Evolutionary conservation across 257 asterid genomes (phyloP).

Genomic region (Salvia rosmarinus): DNA sequence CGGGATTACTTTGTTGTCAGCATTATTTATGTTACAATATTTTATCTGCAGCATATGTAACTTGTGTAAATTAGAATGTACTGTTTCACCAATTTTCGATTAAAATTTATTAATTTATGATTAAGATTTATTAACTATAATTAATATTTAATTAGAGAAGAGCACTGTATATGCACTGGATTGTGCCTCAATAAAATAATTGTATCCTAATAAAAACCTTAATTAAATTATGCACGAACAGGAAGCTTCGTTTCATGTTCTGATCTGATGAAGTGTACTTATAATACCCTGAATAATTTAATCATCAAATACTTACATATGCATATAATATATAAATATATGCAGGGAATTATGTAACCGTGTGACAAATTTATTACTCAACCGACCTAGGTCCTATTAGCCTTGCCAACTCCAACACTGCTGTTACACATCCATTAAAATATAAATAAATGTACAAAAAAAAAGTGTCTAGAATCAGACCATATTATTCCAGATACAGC

Average conservation of each 20-base stretch:
- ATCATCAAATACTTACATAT: background rate
- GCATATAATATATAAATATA: background rate
- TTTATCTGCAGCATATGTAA: too few species aligned
- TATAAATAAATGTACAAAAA: background rate
- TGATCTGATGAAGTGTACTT: background rate
- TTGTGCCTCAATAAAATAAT: background rate
- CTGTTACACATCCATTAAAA: background rate
- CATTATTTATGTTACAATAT: background rate
- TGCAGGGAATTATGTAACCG: constrained; percentile 14
- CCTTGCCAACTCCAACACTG: constrained; percentile 37
- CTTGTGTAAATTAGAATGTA: too few species aligned
- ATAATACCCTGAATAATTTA: background rate
- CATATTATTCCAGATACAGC: constrained; percentile 31
- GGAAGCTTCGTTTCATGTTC: constrained; percentile 2
- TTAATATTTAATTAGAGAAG: too few species aligned
- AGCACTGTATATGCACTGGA: too few species aligned
- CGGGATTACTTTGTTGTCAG: background rate
- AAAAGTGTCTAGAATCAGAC: constrained; percentile 32
- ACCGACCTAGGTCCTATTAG: constrained; percentile 36
- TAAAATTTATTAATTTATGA: too few species aligned
- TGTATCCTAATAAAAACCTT: background rate
- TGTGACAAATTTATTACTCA: constrained; percentile 5
- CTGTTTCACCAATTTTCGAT: too few species aligned
- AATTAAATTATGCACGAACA: background rate
- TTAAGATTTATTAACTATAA: too few species aligned